These are phyloP conservation scores for Aspergillus amoenus DNA, from an alignment of 2,329 filamentous ascomycete genomes.

Conservation along the genomic window DNA sequence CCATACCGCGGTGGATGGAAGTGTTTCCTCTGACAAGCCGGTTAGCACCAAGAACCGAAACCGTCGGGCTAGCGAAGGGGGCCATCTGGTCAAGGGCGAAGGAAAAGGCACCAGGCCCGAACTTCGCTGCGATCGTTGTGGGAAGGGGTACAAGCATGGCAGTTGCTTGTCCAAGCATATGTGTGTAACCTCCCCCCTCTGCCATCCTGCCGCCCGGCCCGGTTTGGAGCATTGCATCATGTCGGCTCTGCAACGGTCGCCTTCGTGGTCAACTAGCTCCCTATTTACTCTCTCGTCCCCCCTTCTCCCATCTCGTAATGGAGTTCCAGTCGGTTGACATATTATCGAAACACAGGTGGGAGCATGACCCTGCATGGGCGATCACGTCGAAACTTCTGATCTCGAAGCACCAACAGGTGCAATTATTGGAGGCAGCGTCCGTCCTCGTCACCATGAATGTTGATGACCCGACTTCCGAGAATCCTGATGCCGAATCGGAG, in stretches of 20 bases:
- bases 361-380: constrained; percentile 98
- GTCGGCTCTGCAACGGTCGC: constrained; percentile 40
- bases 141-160: constrained; percentile 99
- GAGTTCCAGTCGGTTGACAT: constrained; percentile 41
- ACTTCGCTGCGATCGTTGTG: constrained; percentile 94
- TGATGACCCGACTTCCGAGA: constrained; percentile 61
- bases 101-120: constrained; percentile 77
- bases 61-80: constrained; percentile 78
- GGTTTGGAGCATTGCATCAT: constrained; percentile 42
- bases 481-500: constrained; percentile 72
- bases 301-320: constrained; percentile 23
- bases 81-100: constrained; percentile 76
- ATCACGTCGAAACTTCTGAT: constrained; percentile 96
- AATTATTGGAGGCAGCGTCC: constrained; percentile 94
- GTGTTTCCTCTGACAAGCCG: constrained; percentile 48
- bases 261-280: constrained; percentile 36
- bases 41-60: constrained; percentile 55
- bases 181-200: constrained; percentile 72
- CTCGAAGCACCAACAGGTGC: constrained; percentile 98
- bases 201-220: constrained; percentile 44
- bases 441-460: constrained; percentile 88
- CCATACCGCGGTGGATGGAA: constrained; percentile 43
- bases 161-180: constrained; percentile 99
- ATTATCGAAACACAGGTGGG: constrained; percentile 70
- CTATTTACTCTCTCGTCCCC: constrained; percentile 32